Conservation (phyloP, 164 flowering plant genomes). For the Pachysandra terminalis region DNA sequence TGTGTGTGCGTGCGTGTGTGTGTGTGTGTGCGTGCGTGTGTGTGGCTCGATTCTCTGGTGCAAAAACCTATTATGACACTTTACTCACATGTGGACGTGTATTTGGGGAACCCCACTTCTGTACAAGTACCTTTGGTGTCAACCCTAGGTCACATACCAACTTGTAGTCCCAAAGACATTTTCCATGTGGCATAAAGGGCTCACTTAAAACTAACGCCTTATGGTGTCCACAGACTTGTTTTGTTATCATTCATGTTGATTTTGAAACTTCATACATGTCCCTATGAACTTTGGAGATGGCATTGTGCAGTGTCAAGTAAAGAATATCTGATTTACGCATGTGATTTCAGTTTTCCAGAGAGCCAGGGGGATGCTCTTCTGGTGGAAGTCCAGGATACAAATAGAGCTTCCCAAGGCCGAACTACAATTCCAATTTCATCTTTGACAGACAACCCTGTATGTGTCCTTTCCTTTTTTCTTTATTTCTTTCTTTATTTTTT, state of each 20-base stretch:
- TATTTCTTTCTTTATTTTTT: too few species aligned
- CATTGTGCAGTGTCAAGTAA: background rate
- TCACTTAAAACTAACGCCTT: too few species aligned
- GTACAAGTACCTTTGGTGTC: too few species aligned
- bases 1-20: too few species aligned
- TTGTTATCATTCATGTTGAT: background rate
- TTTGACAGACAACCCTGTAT: constrained; percentile 64
- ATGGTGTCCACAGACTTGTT: background rate
- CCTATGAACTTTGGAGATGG: background rate
- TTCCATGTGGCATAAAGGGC: too few species aligned
- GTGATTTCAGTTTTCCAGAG: constrained; percentile 70
- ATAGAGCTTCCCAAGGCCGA: constrained; percentile 57
- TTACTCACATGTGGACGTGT: too few species aligned
- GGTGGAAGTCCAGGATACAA: constrained; percentile 61
- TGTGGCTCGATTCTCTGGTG: too few species aligned
- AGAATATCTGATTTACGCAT: background rate
- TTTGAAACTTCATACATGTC: background rate
- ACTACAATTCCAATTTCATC: constrained; percentile 66
- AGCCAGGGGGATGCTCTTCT: constrained; percentile 76
- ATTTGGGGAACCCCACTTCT: too few species aligned
- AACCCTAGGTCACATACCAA: too few species aligned
- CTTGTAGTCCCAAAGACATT: too few species aligned
- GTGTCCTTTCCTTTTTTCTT: constrained; percentile 16
- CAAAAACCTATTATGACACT: too few species aligned
- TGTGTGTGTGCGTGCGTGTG: too few species aligned